Percentiles rank a stretch among this genome's conserved stretches.
phyloP scores from a whole-genome alignment of 768 basidiomycete species.

The Leucocoprinus birnbaumii region DNA sequence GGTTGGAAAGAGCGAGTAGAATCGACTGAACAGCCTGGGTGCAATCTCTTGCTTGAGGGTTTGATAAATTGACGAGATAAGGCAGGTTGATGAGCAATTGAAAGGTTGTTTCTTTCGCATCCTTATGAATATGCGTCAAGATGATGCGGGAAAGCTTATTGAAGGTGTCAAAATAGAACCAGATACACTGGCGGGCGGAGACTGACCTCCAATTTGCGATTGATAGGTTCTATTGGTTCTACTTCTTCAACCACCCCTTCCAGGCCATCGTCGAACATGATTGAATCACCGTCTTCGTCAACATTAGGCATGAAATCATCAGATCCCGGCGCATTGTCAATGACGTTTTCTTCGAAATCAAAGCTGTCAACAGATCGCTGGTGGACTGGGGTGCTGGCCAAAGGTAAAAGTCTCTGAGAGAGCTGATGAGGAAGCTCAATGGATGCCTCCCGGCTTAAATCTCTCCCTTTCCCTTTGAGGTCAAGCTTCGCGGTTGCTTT shows the following conservation, averaged over 20 bases:
- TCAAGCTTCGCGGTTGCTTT: slow-evolving; percentile 21
- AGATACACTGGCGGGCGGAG: neutral
- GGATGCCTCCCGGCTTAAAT: slow-evolving; percentile 10
- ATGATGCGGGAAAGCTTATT: slow-evolving; percentile 57
- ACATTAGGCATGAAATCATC: neutral
- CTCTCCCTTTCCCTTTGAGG: slow-evolving; percentile 22
- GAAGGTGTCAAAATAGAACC: slow-evolving; percentile 1
- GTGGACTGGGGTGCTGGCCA: neutral
- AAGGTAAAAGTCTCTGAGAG: neutral
- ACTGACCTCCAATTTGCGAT: slow-evolving; percentile 57
- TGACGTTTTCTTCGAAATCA: neutral
- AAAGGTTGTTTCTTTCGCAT: slow-evolving; percentile 40
- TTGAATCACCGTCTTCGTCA: slow-evolving; percentile 31
- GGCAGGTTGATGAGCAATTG: slow-evolving; percentile 46
- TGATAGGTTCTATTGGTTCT: slow-evolving; percentile 36
- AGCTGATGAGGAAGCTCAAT: slow-evolving; percentile 7
- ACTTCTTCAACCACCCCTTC: slow-evolving; percentile 27
- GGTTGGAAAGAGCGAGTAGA: slow-evolving; percentile 41
- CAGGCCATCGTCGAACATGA: slow-evolving; percentile 29
- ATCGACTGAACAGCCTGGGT: slow-evolving; percentile 38
- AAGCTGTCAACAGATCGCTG: neutral
- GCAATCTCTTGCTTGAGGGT: slow-evolving; percentile 26
- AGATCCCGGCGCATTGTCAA: neutral
- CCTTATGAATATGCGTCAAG: slow-evolving; percentile 49
- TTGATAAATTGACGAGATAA: slow-evolving; percentile 11